These are phyloP conservation scores for Clarireedia hainanense DNA, from an alignment of 2,329 filamentous ascomycete species.

Conservation along the genomic window DNA sequence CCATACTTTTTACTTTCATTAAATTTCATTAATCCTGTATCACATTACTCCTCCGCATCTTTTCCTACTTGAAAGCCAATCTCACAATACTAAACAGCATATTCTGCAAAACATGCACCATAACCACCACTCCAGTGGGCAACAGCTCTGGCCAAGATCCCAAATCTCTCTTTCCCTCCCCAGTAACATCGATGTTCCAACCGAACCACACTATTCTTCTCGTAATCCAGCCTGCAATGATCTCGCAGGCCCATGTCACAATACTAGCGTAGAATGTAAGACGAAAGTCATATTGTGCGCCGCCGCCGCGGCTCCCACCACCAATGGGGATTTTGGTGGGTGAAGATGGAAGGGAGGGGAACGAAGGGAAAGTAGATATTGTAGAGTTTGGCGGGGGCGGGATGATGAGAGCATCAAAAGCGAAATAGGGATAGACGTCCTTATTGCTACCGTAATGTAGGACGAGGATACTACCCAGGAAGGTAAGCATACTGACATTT, in stretches of 20 bases:
- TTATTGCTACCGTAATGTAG: conserved; percentile 61
- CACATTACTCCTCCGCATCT: neutral
- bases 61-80: conserved; percentile 42
- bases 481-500: conserved; percentile 61
- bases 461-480: conserved; percentile 56
- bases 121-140: conserved; percentile 57
- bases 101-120: conserved; percentile 62
- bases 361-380: neutral
- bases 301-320: conserved; percentile 16
- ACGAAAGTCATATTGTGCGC: conserved; percentile 48
- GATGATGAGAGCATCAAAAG: conserved; percentile 42
- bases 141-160: conserved; percentile 60
- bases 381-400: conserved; percentile 1
- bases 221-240: conserved; percentile 53
- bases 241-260: conserved; percentile 61
- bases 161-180: conserved; percentile 57
- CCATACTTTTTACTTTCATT: neutral
- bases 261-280: conserved; percentile 56
- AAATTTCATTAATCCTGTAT: neutral
- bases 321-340: neutral
- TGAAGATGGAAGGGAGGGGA: neutral
- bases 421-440: conserved; percentile 62
- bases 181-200: conserved; percentile 54
- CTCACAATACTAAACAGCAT: conserved; percentile 65
- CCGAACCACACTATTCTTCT: conserved; percentile 48